Evolutionary conservation across 2,329 filamentous ascomycete species (phyloP).

Genomic region (Myriosclerotinia scirpicola): DNA sequence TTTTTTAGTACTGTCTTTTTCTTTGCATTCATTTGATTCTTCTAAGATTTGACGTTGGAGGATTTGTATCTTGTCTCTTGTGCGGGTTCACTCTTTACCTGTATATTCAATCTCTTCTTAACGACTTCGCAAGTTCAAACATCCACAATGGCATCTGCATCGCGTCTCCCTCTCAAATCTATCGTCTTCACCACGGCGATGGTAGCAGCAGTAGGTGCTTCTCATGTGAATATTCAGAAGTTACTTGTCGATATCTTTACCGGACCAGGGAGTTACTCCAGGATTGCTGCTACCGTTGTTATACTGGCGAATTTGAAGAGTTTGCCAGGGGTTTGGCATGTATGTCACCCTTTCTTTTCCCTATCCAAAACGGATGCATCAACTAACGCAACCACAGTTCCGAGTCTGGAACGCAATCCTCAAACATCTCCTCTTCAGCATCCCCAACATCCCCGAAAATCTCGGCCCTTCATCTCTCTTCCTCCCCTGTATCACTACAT

Average conservation of each 20-base stretch:
- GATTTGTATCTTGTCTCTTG: neutral
- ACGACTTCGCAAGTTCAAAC: neutral
- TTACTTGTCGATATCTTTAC: conserved; percentile 34
- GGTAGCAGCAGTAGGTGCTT: conserved; percentile 30
- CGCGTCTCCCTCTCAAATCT: conserved; percentile 36
- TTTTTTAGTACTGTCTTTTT: neutral
- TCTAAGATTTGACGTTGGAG: neutral
- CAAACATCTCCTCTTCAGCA: conserved; percentile 46
- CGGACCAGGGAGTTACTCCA: conserved; percentile 38
- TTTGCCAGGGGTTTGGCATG: conserved; percentile 60
- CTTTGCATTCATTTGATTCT: neutral
- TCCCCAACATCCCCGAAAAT: conserved; percentile 41
- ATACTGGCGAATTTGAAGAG: conserved; percentile 57
- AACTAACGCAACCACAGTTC: conserved; percentile 39
- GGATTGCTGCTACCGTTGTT: conserved; percentile 42
- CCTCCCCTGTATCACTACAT: conserved; percentile 57
- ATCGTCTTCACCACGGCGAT: conserved; percentile 33
- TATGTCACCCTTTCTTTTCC: conserved; percentile 41
- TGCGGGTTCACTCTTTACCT: conserved; percentile 2
- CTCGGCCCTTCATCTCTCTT: conserved; percentile 51
- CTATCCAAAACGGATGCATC: neutral
- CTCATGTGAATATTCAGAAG: conserved; percentile 31
- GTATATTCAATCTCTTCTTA: neutral
- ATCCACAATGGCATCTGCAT: conserved; percentile 39
- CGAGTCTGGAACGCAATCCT: conserved; percentile 50